Evolutionary conservation across 169 alveolate species (phyloP).

Genomic region (Plasmodium vivax): DNA sequence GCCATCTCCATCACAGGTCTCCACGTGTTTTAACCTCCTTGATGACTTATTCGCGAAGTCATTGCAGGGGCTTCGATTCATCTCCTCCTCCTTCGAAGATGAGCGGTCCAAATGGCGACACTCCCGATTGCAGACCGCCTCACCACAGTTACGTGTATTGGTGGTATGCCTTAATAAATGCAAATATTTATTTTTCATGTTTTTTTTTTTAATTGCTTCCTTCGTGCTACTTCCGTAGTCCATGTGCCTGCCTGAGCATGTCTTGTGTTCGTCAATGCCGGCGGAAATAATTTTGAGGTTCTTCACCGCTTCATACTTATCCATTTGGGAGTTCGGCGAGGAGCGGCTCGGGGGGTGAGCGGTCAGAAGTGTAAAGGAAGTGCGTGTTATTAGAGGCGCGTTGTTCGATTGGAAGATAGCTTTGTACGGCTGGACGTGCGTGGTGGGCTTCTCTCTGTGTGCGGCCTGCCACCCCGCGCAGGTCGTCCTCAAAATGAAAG

Average conservation of each 20-base stretch:
- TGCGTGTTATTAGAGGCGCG: background rate
- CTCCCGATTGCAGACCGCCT: background rate
- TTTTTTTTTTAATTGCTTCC: slow-evolving; percentile 12
- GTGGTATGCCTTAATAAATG: background rate
- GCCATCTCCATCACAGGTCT: background rate
- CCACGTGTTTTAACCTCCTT: background rate
- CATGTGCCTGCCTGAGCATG: background rate
- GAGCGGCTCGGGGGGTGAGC: background rate
- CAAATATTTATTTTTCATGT: background rate
- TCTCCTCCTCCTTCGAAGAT: slow-evolving; percentile 5
- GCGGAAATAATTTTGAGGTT: slow-evolving; percentile 7
- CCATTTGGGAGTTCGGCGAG: slow-evolving; percentile 32
- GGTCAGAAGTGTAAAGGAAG: too few species aligned
- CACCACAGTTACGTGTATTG: background rate
- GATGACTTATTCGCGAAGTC: background rate
- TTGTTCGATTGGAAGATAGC: background rate
- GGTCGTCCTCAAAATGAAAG: background rate
- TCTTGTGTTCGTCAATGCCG: slow-evolving; percentile 23
- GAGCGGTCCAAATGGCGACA: background rate
- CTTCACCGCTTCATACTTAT: slow-evolving; percentile 23
- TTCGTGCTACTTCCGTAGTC: background rate
- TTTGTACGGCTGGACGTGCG: background rate
- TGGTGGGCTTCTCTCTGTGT: background rate
- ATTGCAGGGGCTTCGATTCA: background rate
- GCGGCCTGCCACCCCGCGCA: background rate